Evolutionary conservation across 805 yeast genomes (phyloP), one percentile per base, ranked within the genome.

Genomic region (Starmerella roubikii): DNA sequence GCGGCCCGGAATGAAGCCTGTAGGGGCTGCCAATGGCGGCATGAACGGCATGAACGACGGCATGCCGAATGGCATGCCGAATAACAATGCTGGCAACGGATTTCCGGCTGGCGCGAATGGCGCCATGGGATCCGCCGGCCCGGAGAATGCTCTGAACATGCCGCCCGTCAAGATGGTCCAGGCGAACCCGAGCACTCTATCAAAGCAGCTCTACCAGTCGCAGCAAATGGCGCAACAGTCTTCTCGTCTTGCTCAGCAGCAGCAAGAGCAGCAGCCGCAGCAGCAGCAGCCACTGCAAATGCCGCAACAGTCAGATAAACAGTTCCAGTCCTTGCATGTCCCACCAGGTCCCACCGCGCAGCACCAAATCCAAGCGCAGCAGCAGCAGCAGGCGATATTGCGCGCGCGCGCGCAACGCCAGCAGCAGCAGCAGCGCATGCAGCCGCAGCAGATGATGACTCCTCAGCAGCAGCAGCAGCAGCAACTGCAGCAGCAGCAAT

Each of bases 311-410:
- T 30, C 30, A 15, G 34, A 23, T 5, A 10, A 30, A n/a, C 22
- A 23, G 33, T 32, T 29, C 18, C 39, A 38, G 15, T 17, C 36
- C 32, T 41, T 39, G 34, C 49, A 46, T 17, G 41, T 46, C 3
- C 49, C 49, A 8, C 49, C 49, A 1, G 49, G 49, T 2, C 49
- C 49, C 2, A 46, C 49, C 3, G 49, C 49, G 4, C 44, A 44
- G 36, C 49, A 46, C 38, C 53, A 48, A 30, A 39, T 44, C 23
- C 52, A 48, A 30, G 51, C 51, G 13, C 52, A 49, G 34, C 37
- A 35, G 18, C 51, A 44, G 39, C 45, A 42, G 31, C 50, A 47
- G 28, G 45, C 43, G 7, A 35, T 46, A 6, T 11, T 46, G 31
- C 38, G 49, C 10, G 49, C 47, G 1, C 41, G 44, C 4, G 45